A percentile compares a stretch with the other conserved stretches of the same genome.
Evolutionary conservation across 2,329 filamentous ascomycete species (phyloP).

Genomic region (Gaeumannomyces tritici): DNA sequence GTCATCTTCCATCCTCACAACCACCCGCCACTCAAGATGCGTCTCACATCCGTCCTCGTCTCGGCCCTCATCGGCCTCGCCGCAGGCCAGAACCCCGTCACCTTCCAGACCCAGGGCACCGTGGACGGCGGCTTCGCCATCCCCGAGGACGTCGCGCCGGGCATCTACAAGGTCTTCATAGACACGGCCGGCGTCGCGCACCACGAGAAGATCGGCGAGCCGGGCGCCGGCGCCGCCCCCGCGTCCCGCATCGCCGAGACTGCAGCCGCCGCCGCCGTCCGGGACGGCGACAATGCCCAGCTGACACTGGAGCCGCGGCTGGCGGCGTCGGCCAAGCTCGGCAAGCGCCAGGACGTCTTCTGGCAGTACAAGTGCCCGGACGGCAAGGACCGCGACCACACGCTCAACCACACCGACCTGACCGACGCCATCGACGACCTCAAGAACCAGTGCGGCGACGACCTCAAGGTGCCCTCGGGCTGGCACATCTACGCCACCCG

Average conservation of each 20-base stretch:
- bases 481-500: background rate
- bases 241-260: too few relatives aligned
- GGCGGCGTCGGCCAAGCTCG: too few relatives aligned
- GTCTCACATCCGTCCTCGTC: too few relatives aligned
- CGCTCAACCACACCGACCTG: background rate
- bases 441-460: conserved; percentile 27
- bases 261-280: too few relatives aligned
- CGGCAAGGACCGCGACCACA: background rate
- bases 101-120: background rate
- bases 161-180: background rate
- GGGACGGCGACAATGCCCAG: too few relatives aligned
- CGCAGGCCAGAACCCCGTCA: background rate
- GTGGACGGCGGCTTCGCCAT: background rate
- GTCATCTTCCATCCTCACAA: too few relatives aligned
- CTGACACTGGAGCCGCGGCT: too few relatives aligned
- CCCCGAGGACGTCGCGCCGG: background rate
- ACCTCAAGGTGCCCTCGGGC: background rate
- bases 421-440: background rate
- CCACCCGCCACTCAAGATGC: too few relatives aligned
- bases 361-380: background rate
- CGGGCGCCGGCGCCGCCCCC: too few relatives aligned
- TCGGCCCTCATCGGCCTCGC: background rate
- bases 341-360: background rate
- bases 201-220: background rate
- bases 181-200: background rate